Conservation (phyloP, 768 basidiomycete species). For the Xerocomellus intermedius region DNA sequence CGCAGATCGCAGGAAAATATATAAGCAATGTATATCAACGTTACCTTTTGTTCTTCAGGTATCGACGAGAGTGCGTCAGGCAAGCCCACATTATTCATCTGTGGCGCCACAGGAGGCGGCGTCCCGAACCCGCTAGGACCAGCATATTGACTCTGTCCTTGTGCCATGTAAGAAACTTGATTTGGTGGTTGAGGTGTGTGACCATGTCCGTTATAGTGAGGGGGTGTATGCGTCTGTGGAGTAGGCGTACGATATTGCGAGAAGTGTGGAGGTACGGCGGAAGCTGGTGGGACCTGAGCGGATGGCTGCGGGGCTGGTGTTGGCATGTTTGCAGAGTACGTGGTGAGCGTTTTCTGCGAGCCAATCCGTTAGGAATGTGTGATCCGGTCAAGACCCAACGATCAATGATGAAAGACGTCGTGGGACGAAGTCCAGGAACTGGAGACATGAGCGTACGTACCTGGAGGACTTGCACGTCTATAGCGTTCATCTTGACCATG, state of each 20-base stretch:
- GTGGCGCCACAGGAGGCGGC: conserved; percentile 21
- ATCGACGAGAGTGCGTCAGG: conserved; percentile 57
- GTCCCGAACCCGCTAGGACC: conserved; percentile 18
- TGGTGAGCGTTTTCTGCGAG: conserved; percentile 59
- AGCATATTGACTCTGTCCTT: conserved; percentile 21
- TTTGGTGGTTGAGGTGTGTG: conserved; percentile 29
- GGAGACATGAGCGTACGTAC: conserved; percentile 34
- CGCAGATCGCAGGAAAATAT: conserved; percentile 3
- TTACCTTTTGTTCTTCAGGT: conserved; percentile 69
- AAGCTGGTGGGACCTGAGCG: conserved; percentile 28
- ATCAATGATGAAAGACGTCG: neutral
- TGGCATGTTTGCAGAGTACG: conserved; percentile 38
- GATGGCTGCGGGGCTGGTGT: conserved; percentile 24
- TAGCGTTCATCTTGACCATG: conserved; percentile 75
- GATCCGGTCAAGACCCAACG: neutral
- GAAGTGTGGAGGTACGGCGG: conserved; percentile 48
- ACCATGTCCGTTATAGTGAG: conserved; percentile 27
- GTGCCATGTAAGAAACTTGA: conserved; percentile 19
- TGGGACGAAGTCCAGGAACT: neutral
- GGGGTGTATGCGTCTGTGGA: conserved; percentile 32
- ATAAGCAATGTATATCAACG: conserved; percentile 11
- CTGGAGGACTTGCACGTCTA: conserved; percentile 75
- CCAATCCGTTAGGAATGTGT: conserved; percentile 5
- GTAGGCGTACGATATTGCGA: conserved; percentile 36
- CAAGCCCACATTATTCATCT: conserved; percentile 27